Base-by-base conservation (phyloP, 75 land plant species). In the Cunninghamia lanceolata region DNA sequence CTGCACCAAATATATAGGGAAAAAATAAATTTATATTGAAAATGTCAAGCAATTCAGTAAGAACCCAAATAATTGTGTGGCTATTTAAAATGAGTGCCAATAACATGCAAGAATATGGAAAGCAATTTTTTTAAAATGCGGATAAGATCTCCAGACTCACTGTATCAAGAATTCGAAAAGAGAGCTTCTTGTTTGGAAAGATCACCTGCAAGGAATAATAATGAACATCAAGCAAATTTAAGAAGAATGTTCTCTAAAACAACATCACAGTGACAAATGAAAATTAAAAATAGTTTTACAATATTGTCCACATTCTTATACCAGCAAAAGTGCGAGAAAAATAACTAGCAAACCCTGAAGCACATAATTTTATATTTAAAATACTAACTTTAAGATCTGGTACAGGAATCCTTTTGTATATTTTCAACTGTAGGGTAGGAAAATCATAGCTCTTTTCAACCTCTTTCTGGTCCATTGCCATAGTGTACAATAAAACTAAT, bases 131-230 rank as follows among this genome's bases (percentile, higher is more conserved):
- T 25, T 11, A 25, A 21, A 39, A 85, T 74, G 43, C 17, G 42
- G 19, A 63, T 77, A 68, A 43, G 56, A 45, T 78, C 14, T 79
- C 52, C 85, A 63, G 47, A 30, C 90, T 52, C 93, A 96, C 99
- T 78, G 97, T 93, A 87, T 98, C 99, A 15, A 98, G 89, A 38
- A 98, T 91, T 46, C 99, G 95, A 84, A 98, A 98, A 32, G 96
- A 96, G 35, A 98, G 92, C 89, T 95, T 96, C 88, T 96, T 98
- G 90, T 95, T 93, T 85, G 99, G 99, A 89, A 98, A 98, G 40
- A 96, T 87, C 54, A 96, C 98, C 98, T 96, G 92, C 89, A 92
- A 75, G n/a, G 76, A 68, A 84, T 4, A 76, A 71, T 84, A 74
- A 52, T 39, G 77, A 36, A 68, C 32, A 56, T 16, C 17, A 84